A percentile compares a stretch with the other conserved stretches of the same genome.
Conservation (phyloP, 345 rosid species). For the Rhizophora apiculata region DNA sequence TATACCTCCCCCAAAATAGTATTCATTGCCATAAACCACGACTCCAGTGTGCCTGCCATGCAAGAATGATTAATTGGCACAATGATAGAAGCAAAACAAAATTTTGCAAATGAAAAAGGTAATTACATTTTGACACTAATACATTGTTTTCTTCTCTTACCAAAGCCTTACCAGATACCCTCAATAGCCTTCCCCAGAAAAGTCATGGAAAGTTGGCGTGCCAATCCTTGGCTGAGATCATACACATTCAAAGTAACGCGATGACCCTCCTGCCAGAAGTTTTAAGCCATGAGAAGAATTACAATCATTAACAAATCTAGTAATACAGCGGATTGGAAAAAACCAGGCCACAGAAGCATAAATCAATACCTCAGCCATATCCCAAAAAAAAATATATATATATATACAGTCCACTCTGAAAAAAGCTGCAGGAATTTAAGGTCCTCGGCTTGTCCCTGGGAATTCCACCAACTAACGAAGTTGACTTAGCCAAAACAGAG, state of each 20-base stretch:
- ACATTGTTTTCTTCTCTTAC: neutral
- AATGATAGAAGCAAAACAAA: neutral
- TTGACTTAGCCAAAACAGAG: conserved; percentile 14
- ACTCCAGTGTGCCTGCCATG: conserved; percentile 85
- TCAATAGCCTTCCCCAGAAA: conserved; percentile 84
- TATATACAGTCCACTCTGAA: neutral
- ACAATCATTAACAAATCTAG: too few species aligned
- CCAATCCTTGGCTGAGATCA: conserved; percentile 92
- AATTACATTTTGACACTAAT: neutral
- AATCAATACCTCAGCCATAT: conserved; percentile 61
- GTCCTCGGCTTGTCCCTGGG: neutral
- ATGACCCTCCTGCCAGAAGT: conserved; percentile 63
- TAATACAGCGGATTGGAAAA: neutral
- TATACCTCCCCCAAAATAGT: conserved; percentile 89
- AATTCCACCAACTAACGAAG: conserved; percentile 10
- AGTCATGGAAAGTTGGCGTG: conserved; percentile 74
- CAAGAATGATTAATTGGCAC: neutral
- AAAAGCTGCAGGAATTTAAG: neutral
- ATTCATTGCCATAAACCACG: conserved; percentile 77
- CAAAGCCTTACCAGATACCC: conserved; percentile 73
- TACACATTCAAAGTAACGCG: conserved; percentile 72
- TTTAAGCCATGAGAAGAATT: neutral
- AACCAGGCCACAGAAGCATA: neutral
- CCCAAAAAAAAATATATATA: neutral
- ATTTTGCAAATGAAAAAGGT: neutral